These are phyloP conservation scores for Groenewaldozyma tartarivorans DNA, from an alignment of 805 yeast genomes.

Conservation along the genomic window DNA sequence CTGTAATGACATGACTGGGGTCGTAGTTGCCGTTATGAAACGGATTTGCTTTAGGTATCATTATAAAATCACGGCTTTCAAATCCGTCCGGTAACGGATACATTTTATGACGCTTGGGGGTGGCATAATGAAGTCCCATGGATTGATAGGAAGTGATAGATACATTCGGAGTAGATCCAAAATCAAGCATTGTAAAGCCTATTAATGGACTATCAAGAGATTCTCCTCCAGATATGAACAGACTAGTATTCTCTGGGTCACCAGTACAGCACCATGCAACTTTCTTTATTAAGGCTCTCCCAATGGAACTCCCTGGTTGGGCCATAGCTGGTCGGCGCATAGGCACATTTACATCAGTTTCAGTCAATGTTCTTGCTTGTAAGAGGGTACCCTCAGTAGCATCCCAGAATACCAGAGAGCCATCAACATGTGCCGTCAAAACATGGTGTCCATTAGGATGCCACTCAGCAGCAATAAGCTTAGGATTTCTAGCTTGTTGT, in stretches of 20 bases:
- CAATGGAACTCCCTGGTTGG: conserved; percentile 10
- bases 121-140: conserved; percentile 68
- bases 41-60: conserved; percentile 57
- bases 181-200: conserved; percentile 51
- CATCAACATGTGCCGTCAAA: conserved; percentile 71
- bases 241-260: conserved; percentile 72
- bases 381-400: conserved; percentile 63
- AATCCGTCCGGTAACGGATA: conserved; percentile 42
- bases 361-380: conserved; percentile 64
- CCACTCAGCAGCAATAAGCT: conserved; percentile 49
- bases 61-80: conserved; percentile 38
- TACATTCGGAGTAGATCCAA: conserved; percentile 68
- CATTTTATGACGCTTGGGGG: conserved; percentile 45
- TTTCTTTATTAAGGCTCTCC: conserved; percentile 34
- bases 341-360: conserved; percentile 52
- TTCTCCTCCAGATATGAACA: conserved; percentile 64
- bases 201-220: conserved; percentile 33
- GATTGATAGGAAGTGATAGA: conserved; percentile 73
- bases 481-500: conserved; percentile 30
- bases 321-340: conserved; percentile 16
- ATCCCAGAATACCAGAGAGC: conserved; percentile 89
- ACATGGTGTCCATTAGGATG: conserved; percentile 91
- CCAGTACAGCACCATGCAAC: conserved; percentile 70
- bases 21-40: conserved; percentile 73
- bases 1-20: conserved; percentile 53